Conservation (phyloP, 1,284 basidiomycete genomes). For the Irpex lacteus region DNA sequence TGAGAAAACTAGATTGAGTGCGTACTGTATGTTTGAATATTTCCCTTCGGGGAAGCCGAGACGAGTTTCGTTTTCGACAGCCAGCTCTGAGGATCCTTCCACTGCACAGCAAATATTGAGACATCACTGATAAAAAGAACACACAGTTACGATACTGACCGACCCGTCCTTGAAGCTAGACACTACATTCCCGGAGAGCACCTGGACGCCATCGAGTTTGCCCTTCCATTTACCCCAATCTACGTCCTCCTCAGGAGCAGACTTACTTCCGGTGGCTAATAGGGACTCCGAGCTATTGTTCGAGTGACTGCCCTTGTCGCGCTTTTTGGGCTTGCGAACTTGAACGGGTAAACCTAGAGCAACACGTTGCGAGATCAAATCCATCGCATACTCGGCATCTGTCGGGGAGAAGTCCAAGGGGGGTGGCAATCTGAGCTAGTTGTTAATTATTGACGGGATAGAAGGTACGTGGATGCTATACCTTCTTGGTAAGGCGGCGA, state of each 20-base stretch:
- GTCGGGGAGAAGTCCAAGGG: constrained; percentile 54
- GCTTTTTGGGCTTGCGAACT: constrained; percentile 17
- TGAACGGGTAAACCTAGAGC: constrained; percentile 44
- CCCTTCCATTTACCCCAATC: constrained; percentile 58
- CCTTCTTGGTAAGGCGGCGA: constrained; percentile 51
- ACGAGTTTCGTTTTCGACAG: constrained; percentile 17
- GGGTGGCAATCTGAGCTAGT: constrained; percentile 35
- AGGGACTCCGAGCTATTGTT: background rate
- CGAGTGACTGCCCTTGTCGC: background rate
- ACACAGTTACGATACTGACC: constrained; percentile 35
- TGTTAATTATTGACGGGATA: background rate
- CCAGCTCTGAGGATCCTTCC: constrained; percentile 27
- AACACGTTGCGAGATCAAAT: constrained; percentile 59
- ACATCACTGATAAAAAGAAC: too few species aligned
- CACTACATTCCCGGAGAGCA: constrained; percentile 40
- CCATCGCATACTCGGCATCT: constrained; percentile 67
- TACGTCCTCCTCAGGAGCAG: constrained; percentile 18
- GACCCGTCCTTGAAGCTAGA: constrained; percentile 34
- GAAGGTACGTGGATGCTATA: constrained; percentile 20
- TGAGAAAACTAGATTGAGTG: constrained; percentile 6
- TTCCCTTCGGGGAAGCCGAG: constrained; percentile 12
- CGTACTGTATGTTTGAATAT: constrained; percentile 41
- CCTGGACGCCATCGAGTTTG: constrained; percentile 43
- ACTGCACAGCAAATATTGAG: constrained; percentile 14
- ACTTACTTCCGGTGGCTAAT: background rate